A percentile compares a stretch with the other conserved stretches of the same genome.
Evolutionary conservation across 352 stramenopile species (phyloP).

Genomic region (Phytophthora tubulina): DNA sequence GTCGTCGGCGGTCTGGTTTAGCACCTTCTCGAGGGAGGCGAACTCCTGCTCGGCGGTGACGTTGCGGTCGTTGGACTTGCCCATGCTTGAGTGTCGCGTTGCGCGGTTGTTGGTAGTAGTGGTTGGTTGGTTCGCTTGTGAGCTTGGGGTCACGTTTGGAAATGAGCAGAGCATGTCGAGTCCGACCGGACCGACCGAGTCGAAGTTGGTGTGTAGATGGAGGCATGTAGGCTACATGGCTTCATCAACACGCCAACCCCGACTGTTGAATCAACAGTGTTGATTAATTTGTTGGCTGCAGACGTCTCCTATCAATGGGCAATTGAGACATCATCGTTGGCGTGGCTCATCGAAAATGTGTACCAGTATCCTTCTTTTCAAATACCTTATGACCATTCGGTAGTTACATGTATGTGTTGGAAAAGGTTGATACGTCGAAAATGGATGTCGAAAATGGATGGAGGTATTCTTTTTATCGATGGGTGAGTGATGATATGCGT

Average conservation of each 20-base stretch:
- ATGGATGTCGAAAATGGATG: too few relatives aligned
- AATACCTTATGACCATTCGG: not conserved
- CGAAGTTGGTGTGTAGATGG: too few relatives aligned
- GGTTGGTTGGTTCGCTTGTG: constrained; percentile 14
- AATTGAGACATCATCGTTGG: not conserved
- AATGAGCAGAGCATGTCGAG: constrained; percentile 16
- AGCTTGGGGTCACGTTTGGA: constrained; percentile 22
- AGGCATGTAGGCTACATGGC: too few relatives aligned
- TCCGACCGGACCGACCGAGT: not conserved
- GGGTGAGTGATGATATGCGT: too few relatives aligned
- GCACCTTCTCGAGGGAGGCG: constrained; percentile 26
- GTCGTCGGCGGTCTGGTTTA: constrained; percentile 31
- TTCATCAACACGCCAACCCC: too few relatives aligned
- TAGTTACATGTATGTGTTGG: too few relatives aligned
- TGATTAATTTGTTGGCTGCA: constrained; percentile 13
- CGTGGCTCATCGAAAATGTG: not conserved
- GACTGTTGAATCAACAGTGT: too few relatives aligned
- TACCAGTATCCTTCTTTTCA: not conserved
- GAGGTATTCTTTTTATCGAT: too few relatives aligned
- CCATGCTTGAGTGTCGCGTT: constrained; percentile 18
- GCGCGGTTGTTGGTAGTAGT: constrained; percentile 2
- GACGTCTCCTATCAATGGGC: constrained; percentile 10
- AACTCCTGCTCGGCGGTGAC: constrained; percentile 27
- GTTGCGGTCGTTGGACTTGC: constrained; percentile 24
- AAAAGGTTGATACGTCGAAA: too few relatives aligned